Conservation (phyloP, 78 protist genomes). For the Chrysochromulina parva region DNA sequence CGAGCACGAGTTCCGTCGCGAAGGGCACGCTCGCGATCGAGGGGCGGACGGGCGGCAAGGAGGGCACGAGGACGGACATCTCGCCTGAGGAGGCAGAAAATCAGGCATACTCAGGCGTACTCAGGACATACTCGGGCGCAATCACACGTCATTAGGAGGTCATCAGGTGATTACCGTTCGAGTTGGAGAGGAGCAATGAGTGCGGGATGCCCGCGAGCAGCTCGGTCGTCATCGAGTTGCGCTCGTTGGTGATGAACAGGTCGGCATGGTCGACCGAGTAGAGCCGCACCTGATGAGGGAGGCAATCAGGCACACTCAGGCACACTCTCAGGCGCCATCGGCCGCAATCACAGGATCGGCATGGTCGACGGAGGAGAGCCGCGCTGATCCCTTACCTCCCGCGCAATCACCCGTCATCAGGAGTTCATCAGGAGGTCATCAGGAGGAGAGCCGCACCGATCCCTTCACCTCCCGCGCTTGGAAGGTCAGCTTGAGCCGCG, state of each 20-base stretch:
- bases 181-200: constrained; percentile 38
- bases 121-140: background rate
- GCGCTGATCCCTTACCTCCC: too few species aligned
- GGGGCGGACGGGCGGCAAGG: constrained; percentile 6
- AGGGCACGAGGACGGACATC: constrained; percentile 27
- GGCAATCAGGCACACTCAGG: too few species aligned
- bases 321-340: too few species aligned
- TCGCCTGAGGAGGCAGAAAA: constrained; percentile 30
- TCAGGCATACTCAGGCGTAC: constrained; percentile 44
- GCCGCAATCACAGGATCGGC: too few species aligned
- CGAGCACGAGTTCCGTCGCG: constrained; percentile 52
- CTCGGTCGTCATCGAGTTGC: background rate
- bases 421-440: too few species aligned
- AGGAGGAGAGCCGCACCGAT: too few species aligned
- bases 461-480: background rate
- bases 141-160: background rate
- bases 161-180: background rate
- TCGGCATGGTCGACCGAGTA: constrained; percentile 50
- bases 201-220: constrained; percentile 53
- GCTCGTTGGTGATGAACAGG: constrained; percentile 35
- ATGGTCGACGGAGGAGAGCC: too few species aligned
- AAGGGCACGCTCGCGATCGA: constrained; percentile 10
- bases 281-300: background rate
- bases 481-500: constrained; percentile 53
- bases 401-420: too few species aligned